These are phyloP conservation scores for Spatholobus suberectus DNA, from an alignment of 306 rosid species.

Conservation along the genomic window DNA sequence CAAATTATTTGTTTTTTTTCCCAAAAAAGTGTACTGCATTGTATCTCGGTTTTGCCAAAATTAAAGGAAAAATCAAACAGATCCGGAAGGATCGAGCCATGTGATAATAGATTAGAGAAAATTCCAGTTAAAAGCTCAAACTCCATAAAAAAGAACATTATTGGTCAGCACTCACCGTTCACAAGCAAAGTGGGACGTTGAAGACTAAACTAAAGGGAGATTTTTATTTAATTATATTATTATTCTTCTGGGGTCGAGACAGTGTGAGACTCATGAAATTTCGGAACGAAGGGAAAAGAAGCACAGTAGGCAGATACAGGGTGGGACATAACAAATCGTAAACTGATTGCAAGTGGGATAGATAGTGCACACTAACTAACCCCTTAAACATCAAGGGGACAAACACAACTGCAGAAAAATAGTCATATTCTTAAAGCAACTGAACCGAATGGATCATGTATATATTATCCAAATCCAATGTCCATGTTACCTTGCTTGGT, in stretches of 20 bases:
- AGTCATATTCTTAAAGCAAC: constrained; percentile 17
- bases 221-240: neutral
- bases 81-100: neutral
- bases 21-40: no score
- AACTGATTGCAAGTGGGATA: neutral
- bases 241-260: neutral
- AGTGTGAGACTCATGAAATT: neutral
- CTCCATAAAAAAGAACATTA: neutral
- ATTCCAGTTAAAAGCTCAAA: constrained; percentile 35
- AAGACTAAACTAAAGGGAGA: neutral
- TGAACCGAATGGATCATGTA: neutral
- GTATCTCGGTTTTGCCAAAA: neutral
- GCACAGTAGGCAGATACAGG: no score
- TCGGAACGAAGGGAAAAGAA: neutral
- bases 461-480: neutral
- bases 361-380: neutral
- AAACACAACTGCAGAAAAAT: neutral
- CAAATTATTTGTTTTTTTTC: no score
- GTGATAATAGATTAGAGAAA: neutral
- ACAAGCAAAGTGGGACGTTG: neutral
- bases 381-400: neutral
- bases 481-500: constrained; percentile 46
- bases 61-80: neutral
- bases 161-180: neutral
- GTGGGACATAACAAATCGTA: neutral